Conservation (phyloP, 768 basidiomycete species). For the Pulveroboletus sp. region DNA sequence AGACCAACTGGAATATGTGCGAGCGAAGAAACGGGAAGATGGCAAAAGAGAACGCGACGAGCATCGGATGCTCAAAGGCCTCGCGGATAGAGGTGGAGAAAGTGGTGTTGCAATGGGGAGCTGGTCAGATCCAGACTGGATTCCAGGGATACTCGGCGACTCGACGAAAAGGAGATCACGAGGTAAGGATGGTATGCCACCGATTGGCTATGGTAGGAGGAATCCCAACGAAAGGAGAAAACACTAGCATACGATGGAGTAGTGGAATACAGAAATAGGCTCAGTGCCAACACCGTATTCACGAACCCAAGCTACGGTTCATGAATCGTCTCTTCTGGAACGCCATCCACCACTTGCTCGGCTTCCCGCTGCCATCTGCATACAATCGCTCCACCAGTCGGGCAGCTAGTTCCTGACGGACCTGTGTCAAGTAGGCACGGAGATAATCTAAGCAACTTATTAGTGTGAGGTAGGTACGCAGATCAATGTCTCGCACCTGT, state of each 20-base stretch:
- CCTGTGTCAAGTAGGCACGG: slow-evolving; percentile 87
- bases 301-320: slow-evolving; percentile 81
- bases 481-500: slow-evolving; percentile 52
- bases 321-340: slow-evolving; percentile 98
- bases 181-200: slow-evolving; percentile 68
- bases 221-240: slow-evolving; percentile 85
- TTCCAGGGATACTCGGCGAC: slow-evolving; percentile 73
- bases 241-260: slow-evolving; percentile 24
- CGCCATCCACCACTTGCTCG: slow-evolving; percentile 99
- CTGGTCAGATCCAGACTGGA: slow-evolving; percentile 97
- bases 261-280: slow-evolving; percentile 12
- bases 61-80: slow-evolving; percentile 54
- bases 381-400: slow-evolving; percentile 87
- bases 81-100: slow-evolving; percentile 46
- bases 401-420: slow-evolving; percentile 85
- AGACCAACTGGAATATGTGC: slow-evolving; percentile 84
- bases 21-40: slow-evolving; percentile 75
- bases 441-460: slow-evolving; percentile 62
- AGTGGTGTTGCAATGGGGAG: slow-evolving; percentile 56
- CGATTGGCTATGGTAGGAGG: slow-evolving; percentile 79
- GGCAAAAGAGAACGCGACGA: slow-evolving; percentile 76
- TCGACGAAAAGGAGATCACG: slow-evolving; percentile 61
- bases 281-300: slow-evolving; percentile 16
- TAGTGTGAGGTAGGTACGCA: neutral
- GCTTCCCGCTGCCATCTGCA: slow-evolving; percentile 87